phyloP scores from a whole-genome alignment of 495 filamentous ascomycete genomes.

The Trichodelitschia bisporula region DNA sequence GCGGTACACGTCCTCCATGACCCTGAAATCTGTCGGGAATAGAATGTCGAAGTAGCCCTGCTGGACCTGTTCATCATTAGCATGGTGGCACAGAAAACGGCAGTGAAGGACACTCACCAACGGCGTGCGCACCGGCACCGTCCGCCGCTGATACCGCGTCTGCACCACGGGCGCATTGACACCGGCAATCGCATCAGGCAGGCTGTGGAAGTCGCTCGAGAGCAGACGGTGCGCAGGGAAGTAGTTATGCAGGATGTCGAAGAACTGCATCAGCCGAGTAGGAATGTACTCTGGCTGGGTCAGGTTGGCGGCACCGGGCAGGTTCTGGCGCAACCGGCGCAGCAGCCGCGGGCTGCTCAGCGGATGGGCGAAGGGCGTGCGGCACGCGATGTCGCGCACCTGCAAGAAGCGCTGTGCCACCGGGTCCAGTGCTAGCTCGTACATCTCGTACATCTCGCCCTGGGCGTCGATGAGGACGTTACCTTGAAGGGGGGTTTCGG shows the following conservation, averaged over 20 bases:
- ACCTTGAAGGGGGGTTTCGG: constrained; percentile 58
- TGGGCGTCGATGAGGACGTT: constrained; percentile 56
- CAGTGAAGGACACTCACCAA: constrained; percentile 32
- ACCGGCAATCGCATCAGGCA: constrained; percentile 62
- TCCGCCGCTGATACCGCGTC: constrained; percentile 65
- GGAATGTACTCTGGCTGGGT: constrained; percentile 78
- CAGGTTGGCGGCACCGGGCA: constrained; percentile 51
- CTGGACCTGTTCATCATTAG: constrained; percentile 37
- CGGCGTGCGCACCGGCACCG: constrained; percentile 72
- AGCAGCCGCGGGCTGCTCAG: constrained; percentile 26
- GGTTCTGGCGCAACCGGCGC: constrained; percentile 28
- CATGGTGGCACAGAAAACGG: background rate
- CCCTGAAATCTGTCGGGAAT: constrained; percentile 84
- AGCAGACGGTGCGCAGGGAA: constrained; percentile 79
- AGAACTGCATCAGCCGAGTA: constrained; percentile 87
- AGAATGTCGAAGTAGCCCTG: constrained; percentile 98
- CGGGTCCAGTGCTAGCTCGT: constrained; percentile 53
- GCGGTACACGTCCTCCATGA: constrained; percentile 71
- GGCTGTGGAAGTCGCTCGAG: constrained; percentile 68
- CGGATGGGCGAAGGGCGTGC: constrained; percentile 26
- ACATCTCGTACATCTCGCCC: constrained; percentile 93
- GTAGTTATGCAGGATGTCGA: constrained; percentile 58
- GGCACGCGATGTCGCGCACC: constrained; percentile 44
- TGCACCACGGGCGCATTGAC: constrained; percentile 88
- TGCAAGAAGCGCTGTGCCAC: constrained; percentile 59